These are phyloP conservation scores for Melastoma malabathricum DNA, from an alignment of 345 rosid species.

Conservation along the genomic window DNA sequence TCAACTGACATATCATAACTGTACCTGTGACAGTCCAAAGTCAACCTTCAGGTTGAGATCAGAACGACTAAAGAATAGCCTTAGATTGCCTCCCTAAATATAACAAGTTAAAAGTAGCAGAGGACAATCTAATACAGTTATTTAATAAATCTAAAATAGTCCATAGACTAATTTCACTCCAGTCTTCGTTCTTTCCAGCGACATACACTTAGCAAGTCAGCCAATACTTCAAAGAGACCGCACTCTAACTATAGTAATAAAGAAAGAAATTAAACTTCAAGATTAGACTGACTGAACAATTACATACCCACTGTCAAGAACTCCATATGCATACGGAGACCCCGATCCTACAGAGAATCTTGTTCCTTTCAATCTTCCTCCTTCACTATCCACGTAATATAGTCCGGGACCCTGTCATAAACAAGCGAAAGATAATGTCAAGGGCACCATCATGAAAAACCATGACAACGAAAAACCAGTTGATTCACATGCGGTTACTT, in stretches of 20 bases:
- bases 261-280: no score
- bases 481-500: conserved; percentile 15
- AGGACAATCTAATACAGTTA: no score
- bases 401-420: conserved; percentile 82
- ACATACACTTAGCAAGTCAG: no score
- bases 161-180: no score
- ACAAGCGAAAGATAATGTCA: conserved; percentile 2
- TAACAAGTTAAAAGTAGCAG: no score
- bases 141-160: no score
- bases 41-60: neutral
- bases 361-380: conserved; percentile 91
- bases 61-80: neutral
- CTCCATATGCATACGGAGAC: conserved; percentile 98
- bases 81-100: no score
- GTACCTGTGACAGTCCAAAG: conserved; percentile 31
- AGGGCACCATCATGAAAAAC: neutral
- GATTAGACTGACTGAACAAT: no score
- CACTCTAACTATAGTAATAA: no score
- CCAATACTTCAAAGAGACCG: no score
- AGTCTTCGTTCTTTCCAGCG: no score
- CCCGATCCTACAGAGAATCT: conserved; percentile 99
- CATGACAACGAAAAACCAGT: neutral
- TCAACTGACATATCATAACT: conserved; percentile 69
- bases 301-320: conserved; percentile 78
- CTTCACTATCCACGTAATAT: conserved; percentile 97